Evolutionary conservation across 2,329 filamentous ascomycete species (phyloP), one percentile per base, ranked within the genome.

Genomic region (Xylariaceae sp.): DNA sequence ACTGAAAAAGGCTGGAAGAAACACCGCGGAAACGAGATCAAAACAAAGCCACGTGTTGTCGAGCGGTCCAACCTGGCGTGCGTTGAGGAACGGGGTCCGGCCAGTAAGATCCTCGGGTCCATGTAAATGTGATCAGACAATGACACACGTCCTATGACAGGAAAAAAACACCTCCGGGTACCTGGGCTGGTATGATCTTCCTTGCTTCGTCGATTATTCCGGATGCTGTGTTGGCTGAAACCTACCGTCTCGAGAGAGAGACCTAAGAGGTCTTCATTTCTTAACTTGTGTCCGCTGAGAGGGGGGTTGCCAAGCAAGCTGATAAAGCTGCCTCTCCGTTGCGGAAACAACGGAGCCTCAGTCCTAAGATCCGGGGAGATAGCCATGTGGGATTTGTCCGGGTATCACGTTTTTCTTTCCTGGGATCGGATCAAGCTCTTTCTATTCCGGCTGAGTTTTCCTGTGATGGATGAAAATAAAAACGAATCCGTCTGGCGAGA

Each of bases 261-360:
- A 57, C 56, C 8, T 17, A 30, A 30, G 39, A 10, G 30, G 37
- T 57, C 55, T 59, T 50, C 8, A 23, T 1, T 48, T 15, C 69
- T 55, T 66, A 69, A 63, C 67, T 71, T 67, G 58, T 56, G 61
- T 69, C 67, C 65, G 67, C 69, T 67, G 69, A 71, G 64, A 63
- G 61, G 54, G 65, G 68, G 37, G 50, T 57, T 61, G 62, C 64
- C 67, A 63, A 64, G 57, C 54, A 61, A 57, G 61, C 60, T 53
- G 53, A 59, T 3, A 61, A 50, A 52, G 37, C 52, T 34, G 51
- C 56, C 60, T 57, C 58, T 66, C 66, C 60, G 63, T 58, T 60
- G 15, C 37, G 18, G 5, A 9, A 41, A 55, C 58, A 56, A 58
- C 53, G n/a, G 60, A 67, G 63, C 61, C 65, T 67, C 65, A 67